Conservation (phyloP, 805 yeast species). For the Barnettozyma californica region DNA sequence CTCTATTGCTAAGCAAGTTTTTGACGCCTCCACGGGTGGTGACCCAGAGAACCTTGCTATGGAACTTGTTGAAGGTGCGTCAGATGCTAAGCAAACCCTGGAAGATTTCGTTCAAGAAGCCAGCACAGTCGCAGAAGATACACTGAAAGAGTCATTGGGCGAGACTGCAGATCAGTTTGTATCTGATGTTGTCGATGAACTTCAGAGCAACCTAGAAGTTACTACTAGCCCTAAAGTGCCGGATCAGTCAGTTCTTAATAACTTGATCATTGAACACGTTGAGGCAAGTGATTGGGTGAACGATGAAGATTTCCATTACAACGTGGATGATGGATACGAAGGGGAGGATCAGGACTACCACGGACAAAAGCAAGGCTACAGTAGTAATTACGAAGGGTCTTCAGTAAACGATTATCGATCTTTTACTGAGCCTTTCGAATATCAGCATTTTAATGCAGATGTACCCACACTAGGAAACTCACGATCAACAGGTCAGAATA, state of each 20-base stretch:
- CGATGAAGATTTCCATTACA: constrained; percentile 6
- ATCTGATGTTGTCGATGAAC: not conserved
- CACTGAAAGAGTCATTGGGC: not conserved
- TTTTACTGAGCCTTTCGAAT: not conserved
- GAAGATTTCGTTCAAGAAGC: not conserved
- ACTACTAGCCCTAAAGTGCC: not conserved
- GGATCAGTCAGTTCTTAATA: not conserved
- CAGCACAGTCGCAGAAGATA: not conserved
- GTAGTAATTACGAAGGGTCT: not conserved
- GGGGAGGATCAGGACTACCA: not conserved
- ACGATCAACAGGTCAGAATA: not conserved
- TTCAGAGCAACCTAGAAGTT: not conserved
- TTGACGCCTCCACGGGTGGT: constrained; percentile 9
- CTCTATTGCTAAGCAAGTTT: not conserved
- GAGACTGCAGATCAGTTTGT: not conserved
- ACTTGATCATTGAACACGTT: constrained; percentile 9
- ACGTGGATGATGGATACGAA: constrained; percentile 1
- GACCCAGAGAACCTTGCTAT: not conserved
- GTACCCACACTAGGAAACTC: not conserved
- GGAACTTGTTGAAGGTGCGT: constrained; percentile 4
- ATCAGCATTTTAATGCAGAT: not conserved
- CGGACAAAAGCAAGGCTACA: not conserved
- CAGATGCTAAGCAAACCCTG: not conserved
- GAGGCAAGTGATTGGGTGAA: constrained; percentile 7
- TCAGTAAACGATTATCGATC: not conserved